Percentiles rank a stretch among this genome's conserved stretches.
These are phyloP conservation scores for Wickerhamiella infanticola DNA, from an alignment of 1,139 yeast species.

Conservation along the genomic window DNA sequence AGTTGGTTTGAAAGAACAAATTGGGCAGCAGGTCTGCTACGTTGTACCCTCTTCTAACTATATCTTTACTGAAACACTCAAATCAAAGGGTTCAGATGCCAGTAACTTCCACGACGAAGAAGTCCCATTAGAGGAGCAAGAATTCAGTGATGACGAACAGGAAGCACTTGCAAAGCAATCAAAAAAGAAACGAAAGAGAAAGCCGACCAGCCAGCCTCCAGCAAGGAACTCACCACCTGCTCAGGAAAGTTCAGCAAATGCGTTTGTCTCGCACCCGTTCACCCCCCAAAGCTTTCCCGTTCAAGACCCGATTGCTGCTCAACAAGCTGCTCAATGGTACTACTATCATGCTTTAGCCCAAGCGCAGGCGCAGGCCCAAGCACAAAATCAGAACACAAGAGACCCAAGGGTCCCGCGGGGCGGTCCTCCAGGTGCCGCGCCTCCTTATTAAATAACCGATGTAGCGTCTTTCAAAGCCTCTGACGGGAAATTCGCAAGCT, in stretches of 20 bases:
- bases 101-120: constrained; percentile 93
- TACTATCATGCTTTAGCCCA: background rate
- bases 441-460: background rate
- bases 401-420: constrained; percentile 1
- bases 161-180: constrained; percentile 45
- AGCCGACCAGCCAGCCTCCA: constrained; percentile 1
- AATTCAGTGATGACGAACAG: constrained; percentile 83
- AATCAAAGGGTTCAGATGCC: constrained; percentile 82
- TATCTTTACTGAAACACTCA: constrained; percentile 58
- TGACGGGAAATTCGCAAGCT: constrained; percentile 67
- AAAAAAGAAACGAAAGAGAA: constrained; percentile 32
- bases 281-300: constrained; percentile 1
- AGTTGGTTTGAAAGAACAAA: constrained; percentile 28
- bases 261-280: no score
- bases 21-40: constrained; percentile 51
- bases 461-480: constrained; percentile 30
- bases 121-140: constrained; percentile 81
- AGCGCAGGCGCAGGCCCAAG: constrained; percentile 6
- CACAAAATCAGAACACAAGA: constrained; percentile 10
- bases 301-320: constrained; percentile 1
- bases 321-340: constrained; percentile 2
- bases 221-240: no score
- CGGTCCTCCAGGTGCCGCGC: constrained; percentile 1
- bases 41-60: constrained; percentile 74
- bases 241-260: no score